Conservation (phyloP, 2,329 filamentous ascomycete genomes). For the Aspergillus versicolor region DNA sequence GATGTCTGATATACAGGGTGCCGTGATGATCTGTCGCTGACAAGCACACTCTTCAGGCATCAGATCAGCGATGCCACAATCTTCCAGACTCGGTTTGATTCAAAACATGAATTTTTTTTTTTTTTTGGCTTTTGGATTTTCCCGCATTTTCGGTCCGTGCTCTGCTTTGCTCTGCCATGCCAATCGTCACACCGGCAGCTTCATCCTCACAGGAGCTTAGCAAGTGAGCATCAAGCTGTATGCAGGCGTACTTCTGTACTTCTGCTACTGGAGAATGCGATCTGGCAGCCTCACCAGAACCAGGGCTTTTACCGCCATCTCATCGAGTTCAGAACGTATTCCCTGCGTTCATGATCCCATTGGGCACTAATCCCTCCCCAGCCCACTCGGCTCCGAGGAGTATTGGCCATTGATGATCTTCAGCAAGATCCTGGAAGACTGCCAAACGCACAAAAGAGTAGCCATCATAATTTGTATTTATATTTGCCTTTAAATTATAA, state of each 20-base stretch:
- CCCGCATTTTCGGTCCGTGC: not conserved
- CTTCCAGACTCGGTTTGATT: not conserved
- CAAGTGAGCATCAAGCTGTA: not conserved
- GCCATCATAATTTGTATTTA: not conserved
- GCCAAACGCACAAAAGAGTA: slow-evolving; percentile 6
- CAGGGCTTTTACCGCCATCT: slow-evolving; percentile 7
- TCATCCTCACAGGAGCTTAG: not conserved
- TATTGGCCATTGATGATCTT: slow-evolving; percentile 4
- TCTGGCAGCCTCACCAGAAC: not conserved
- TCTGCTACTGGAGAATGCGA: too few relatives aligned
- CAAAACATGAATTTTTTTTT: not conserved
- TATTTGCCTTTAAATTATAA: not conserved
- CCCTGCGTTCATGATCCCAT: slow-evolving; percentile 11
- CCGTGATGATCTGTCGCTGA: slow-evolving; percentile 1
- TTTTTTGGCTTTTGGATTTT: not conserved
- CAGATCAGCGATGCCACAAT: not conserved
- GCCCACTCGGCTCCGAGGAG: slow-evolving; percentile 8
- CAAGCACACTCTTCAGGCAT: not conserved
- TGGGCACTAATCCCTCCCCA: slow-evolving; percentile 13
- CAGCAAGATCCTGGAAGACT: slow-evolving; percentile 6
- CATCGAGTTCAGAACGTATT: not conserved
- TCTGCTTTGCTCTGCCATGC: not conserved
- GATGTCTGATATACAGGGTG: not conserved
- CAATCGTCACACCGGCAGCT: not conserved
- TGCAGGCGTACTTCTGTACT: not conserved